A percentile compares a stretch with the other conserved stretches of the same genome.
Conservation (phyloP, 495 filamentous ascomycete species). For the Filosporella fistucella region DNA sequence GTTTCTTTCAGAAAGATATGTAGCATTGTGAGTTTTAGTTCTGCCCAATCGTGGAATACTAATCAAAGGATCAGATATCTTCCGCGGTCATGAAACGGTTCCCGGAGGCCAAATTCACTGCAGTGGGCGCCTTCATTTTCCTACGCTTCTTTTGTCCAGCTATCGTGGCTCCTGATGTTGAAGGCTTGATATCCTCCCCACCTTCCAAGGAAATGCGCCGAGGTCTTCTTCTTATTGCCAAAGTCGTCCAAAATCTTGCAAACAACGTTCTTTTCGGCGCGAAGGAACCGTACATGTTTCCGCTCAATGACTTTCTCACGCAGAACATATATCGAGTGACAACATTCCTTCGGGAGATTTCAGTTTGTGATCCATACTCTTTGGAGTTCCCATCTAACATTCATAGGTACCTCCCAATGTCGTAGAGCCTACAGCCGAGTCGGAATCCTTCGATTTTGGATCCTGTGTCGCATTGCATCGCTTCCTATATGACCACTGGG, state of each 20-base stretch:
- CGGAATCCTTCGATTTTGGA: conserved; percentile 62
- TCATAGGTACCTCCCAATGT: conserved; percentile 36
- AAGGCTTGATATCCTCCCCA: conserved; percentile 50
- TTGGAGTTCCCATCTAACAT: conserved; percentile 7
- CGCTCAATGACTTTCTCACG: conserved; percentile 59
- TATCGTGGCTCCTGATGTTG: conserved; percentile 61
- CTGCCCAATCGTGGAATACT: neutral
- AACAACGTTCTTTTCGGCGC: conserved; percentile 69
- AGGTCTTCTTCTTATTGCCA: conserved; percentile 60
- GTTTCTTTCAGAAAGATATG: conserved; percentile 60
- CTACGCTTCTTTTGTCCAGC: conserved; percentile 66
- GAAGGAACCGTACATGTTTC: conserved; percentile 66
- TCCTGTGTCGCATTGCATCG: conserved; percentile 60
- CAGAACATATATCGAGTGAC: conserved; percentile 60
- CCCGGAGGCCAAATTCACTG: conserved; percentile 65
- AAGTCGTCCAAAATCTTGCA: conserved; percentile 63
- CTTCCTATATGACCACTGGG: conserved; percentile 66
- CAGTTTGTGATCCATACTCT: conserved; percentile 30
- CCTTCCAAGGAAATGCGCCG: conserved; percentile 63
- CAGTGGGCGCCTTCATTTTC: conserved; percentile 66
- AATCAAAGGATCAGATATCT: conserved; percentile 38
- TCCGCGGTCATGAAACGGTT: conserved; percentile 52
- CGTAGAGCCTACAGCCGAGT: conserved; percentile 26
- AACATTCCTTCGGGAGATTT: conserved; percentile 58
- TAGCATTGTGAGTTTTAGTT: conserved; percentile 42